Base-by-base conservation (phyloP, 805 yeast genomes). In the Spathaspora sp. region DNA sequence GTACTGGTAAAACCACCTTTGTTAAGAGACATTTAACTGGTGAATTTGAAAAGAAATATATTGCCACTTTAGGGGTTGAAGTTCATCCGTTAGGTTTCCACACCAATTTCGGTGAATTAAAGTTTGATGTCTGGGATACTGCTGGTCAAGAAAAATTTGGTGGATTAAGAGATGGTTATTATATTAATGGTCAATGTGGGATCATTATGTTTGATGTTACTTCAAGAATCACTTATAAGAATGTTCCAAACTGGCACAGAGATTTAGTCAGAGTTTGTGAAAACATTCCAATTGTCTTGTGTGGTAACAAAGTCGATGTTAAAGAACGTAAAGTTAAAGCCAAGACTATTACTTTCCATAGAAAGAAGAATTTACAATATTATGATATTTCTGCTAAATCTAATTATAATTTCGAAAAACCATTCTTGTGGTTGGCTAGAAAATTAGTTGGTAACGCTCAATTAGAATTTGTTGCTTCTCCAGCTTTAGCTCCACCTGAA, bases 201-300 rank as follows among this genome's bases (percentile, higher is more conserved):
- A 94, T 94, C 80, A 94, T 94, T 76, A 94, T 94, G 99, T 94
- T 94, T 73, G 99, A 94, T 77, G 99, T 94, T 58, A 94, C 99
- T 57, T 91, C 98, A 49, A 92, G 99, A 83, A 93, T 94, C 80
- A 94, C 99, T 63, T 94, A 94, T 82, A 94, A 94, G 83, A 94
- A 94, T 78, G 99, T 94, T 73, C 99, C 99, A 75, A 96, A 94
- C 89, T 94, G 99, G 99, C 97, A 96, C 87, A 88, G 99, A 81
- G 99, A 94, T 78, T 83, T 94, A 72, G 97, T 94, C 59, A 90
- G 99, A 80, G 99, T 94, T 59, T 94, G 99, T 81, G 99, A 94
- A 81, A 94, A 93, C 85, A 94, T 94, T 66, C 99, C 99, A 67
- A 94, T 94, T 67, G 99, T 94, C 56, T 82, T 94, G 62, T 90